Base-by-base conservation (phyloP, 2,329 filamentous ascomycete genomes). In the Claviceps arundinis region DNA sequence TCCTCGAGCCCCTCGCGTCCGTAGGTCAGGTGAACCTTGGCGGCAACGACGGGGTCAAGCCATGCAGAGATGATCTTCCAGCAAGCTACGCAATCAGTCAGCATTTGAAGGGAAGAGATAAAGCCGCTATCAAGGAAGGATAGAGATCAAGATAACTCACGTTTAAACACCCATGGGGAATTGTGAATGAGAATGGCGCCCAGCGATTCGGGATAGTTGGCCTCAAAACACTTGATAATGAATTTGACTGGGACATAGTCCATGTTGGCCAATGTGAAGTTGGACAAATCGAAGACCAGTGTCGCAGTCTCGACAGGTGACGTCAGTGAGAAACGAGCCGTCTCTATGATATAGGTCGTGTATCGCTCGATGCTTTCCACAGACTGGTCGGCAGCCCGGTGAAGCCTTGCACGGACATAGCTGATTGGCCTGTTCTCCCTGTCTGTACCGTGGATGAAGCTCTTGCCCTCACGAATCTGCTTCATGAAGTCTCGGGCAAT, bases 221-320 rank as follows among this genome's bases (percentile, higher is more conserved):
- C 84, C 68, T 89, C 85, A 59, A 89, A 86, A 61, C 83, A 84
- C 59, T 87, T 85, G 66, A 88, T 85, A 71, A 89, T 84, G 69
- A 87, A 88, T 59, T 86, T 88, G 50, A 88, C 81, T 0, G 84
- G 83, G 0, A 80, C 75, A 63, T 87, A 88, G 65, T 89, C 85
- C 75, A 89, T 87, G 67, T 89, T 88, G 11, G 80, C 75, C 63
- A 88, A 71, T 14, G 77, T 77, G 62, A 88, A 88, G 55, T 78
- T 73, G 7, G 76, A 84, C 76, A 88, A 82, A 65, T 89, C 85
- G 61, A 89, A 88, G 50, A 88, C 66, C 53, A 89, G 55, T 34
- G 22, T 59, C n/a, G 55, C 57, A 9, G 57, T 59, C 46, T 59
- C 57, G 26, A 58, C 52, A 5, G 55, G 54, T 14, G 55, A 47